Percentiles rank a stretch among this genome's conserved stretches.
phyloP scores from a whole-genome alignment of 495 filamentous ascomycete genomes.

The Symbiotaphrina buchneri region DNA sequence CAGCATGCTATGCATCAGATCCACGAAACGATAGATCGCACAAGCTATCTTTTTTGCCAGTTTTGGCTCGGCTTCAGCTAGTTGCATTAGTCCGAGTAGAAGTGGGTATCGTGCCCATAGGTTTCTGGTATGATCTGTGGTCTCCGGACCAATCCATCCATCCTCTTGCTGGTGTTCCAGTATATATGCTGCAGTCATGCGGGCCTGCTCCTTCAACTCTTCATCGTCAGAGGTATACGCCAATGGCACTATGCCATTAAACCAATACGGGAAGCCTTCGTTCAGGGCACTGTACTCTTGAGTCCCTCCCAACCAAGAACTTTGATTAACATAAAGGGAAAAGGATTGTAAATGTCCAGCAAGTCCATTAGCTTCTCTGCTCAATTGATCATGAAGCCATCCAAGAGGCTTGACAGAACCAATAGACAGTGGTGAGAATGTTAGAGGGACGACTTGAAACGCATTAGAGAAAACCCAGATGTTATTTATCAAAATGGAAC shows the following conservation, averaged over 20 bases:
- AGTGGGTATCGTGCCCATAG: constrained; percentile 32
- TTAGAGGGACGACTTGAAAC: constrained; percentile 19
- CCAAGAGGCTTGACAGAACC: constrained; percentile 32
- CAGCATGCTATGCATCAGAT: constrained; percentile 22
- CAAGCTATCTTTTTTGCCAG: constrained; percentile 14
- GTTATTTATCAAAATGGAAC: too few relatives aligned
- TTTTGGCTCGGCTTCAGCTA: constrained; percentile 17
- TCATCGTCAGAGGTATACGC: constrained; percentile 30
- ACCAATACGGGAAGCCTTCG: constrained; percentile 42
- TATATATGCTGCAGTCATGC: constrained; percentile 22
- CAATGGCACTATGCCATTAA: constrained; percentile 41
- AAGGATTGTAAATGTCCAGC: constrained; percentile 36
- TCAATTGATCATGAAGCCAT: constrained; percentile 35
- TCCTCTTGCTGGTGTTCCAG: constrained; percentile 28
- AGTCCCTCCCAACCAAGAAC: constrained; percentile 29
- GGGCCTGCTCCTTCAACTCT: constrained; percentile 29
- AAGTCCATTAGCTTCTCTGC: constrained; percentile 27
- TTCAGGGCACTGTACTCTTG: constrained; percentile 34
- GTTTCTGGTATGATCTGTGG: constrained; percentile 16
- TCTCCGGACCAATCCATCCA: constrained; percentile 41
- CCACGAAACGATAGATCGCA: constrained; percentile 15
- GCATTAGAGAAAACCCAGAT: too few relatives aligned
- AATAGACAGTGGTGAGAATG: constrained; percentile 25
- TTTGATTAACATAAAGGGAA: constrained; percentile 30
- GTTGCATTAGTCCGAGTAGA: constrained; percentile 26